phyloP scores from a whole-genome alignment of 805 yeast genomes.

The Candida dendrica region DNA sequence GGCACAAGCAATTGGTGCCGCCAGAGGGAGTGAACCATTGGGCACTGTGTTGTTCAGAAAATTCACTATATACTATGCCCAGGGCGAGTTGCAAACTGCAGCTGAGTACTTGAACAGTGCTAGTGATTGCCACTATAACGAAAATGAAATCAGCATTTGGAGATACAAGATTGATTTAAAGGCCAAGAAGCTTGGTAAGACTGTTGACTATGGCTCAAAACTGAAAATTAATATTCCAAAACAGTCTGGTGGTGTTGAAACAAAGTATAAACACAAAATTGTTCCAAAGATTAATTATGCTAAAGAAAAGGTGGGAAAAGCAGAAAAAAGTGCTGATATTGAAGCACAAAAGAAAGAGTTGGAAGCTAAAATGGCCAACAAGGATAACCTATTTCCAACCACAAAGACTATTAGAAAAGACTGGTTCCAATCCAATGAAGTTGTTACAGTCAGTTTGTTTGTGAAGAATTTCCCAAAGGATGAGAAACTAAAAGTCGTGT shows the following conservation, averaged over 20 bases:
- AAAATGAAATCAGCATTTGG: slow-evolving; percentile 12
- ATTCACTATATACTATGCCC: slow-evolving; percentile 32
- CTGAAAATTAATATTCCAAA: not conserved
- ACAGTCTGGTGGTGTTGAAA: not conserved
- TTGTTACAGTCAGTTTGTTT: slow-evolving; percentile 63
- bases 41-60: slow-evolving; percentile 39
- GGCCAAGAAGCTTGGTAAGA: slow-evolving; percentile 7
- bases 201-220: slow-evolving; percentile 4
- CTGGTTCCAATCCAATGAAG: slow-evolving; percentile 61
- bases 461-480: slow-evolving; percentile 57
- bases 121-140: slow-evolving; percentile 27
- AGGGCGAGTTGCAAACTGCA: slow-evolving; percentile 33
- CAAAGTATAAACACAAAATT: not conserved
- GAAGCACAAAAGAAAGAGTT: slow-evolving; percentile 14
- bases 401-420: slow-evolving; percentile 41
- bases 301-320: too few species aligned
- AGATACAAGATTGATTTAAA: slow-evolving; percentile 13
- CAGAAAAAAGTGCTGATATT: not conserved
- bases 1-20: slow-evolving; percentile 37
- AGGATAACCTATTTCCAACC: slow-evolving; percentile 15
- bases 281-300: too few species aligned
- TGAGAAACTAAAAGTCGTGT: slow-evolving; percentile 32
- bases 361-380: slow-evolving; percentile 16
- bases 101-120: slow-evolving; percentile 34
- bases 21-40: slow-evolving; percentile 33